Evolutionary conservation across 1,139 yeast genomes (phyloP).

Genomic region (Protomyces inundatus): DNA sequence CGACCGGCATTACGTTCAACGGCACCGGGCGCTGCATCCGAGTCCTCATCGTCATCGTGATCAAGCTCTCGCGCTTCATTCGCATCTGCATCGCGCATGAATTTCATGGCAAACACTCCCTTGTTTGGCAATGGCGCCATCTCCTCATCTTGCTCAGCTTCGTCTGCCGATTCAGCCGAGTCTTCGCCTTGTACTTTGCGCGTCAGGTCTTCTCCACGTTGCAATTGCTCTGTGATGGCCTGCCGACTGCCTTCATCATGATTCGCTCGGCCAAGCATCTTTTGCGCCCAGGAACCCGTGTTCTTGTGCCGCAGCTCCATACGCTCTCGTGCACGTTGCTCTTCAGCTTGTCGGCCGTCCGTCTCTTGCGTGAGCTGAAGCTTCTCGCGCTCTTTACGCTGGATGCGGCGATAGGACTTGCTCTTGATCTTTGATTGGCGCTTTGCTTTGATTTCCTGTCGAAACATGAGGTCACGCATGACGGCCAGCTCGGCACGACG

Average conservation of each 20-base stretch:
- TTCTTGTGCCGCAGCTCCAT: slow-evolving; percentile 88
- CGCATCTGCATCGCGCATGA: slow-evolving; percentile 28
- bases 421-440: slow-evolving; percentile 92
- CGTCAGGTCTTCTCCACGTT: slow-evolving; percentile 75
- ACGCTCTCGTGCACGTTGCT: slow-evolving; percentile 82
- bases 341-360: slow-evolving; percentile 55
- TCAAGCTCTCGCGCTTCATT: not conserved
- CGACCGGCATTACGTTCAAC: slow-evolving; percentile 63
- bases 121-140: slow-evolving; percentile 8
- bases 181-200: slow-evolving; percentile 64
- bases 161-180: slow-evolving; percentile 39
- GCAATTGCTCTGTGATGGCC: slow-evolving; percentile 89
- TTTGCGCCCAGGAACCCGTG: slow-evolving; percentile 83
- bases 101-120: slow-evolving; percentile 27
- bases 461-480: slow-evolving; percentile 93
- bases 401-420: slow-evolving; percentile 77
- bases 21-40: slow-evolving; percentile 14
- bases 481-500: slow-evolving; percentile 77
- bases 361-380: slow-evolving; percentile 30
- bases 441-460: slow-evolving; percentile 86
- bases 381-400: slow-evolving; percentile 76
- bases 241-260: slow-evolving; percentile 80
- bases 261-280: slow-evolving; percentile 84
- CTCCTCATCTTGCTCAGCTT: slow-evolving; percentile 19
- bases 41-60: not conserved